phyloP scores from a whole-genome alignment of 2,329 filamentous ascomycete genomes.

The Aspergillus novofumigatus region DNA sequence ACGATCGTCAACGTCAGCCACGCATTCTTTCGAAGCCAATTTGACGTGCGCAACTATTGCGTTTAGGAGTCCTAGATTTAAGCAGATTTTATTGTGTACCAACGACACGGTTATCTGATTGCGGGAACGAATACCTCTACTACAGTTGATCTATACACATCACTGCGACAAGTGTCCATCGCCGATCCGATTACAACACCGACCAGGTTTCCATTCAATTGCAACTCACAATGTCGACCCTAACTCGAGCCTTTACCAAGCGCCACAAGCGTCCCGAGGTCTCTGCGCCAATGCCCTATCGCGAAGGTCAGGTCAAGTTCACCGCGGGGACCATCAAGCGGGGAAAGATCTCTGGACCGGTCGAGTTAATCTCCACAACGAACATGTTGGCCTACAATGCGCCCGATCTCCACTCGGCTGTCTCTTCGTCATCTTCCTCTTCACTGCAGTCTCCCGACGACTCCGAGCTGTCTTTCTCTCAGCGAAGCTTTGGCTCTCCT shows the following conservation, averaged over 20 bases:
- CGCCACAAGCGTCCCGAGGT: conserved; percentile 46
- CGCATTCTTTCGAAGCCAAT: conserved; percentile 17
- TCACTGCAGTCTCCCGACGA: conserved; percentile 63
- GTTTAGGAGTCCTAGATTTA: conserved; percentile 12
- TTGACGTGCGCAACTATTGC: conserved; percentile 10
- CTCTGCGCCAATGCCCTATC: conserved; percentile 41
- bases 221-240: conserved; percentile 31
- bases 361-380: conserved; percentile 86
- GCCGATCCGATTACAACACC: neutral
- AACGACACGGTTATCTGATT: conserved; percentile 4
- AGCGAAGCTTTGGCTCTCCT: conserved; percentile 50
- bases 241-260: conserved; percentile 46
- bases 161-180: neutral
- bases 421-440: conserved; percentile 47
- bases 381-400: conserved; percentile 96
- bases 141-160: conserved; percentile 7
- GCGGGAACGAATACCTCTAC: conserved; percentile 4
- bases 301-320: conserved; percentile 43
- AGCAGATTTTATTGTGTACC: conserved; percentile 4
- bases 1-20: conserved; percentile 26
- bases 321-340: conserved; percentile 44
- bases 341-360: conserved; percentile 71
- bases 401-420: conserved; percentile 63
- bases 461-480: conserved; percentile 53
- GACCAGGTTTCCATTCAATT: neutral